Conservation (phyloP, 495 filamentous ascomycete genomes). For the Clohesyomyces aquaticus region DNA sequence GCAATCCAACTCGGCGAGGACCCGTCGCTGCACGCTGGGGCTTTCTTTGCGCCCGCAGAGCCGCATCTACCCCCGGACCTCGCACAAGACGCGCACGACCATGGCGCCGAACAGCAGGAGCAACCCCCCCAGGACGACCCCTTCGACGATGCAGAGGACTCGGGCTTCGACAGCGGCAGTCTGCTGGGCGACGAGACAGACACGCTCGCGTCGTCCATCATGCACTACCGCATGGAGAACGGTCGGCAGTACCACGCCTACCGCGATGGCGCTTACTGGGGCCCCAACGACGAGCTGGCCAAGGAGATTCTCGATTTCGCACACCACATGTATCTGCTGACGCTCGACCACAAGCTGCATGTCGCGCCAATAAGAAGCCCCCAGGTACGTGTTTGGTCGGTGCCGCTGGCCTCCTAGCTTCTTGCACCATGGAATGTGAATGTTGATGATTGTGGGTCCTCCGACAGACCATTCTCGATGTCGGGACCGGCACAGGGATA, state of each 20-base stretch:
- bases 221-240: slow-evolving; percentile 35
- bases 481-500: slow-evolving; percentile 45
- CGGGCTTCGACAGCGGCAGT: slow-evolving; percentile 34
- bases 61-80: not conserved
- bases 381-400: slow-evolving; percentile 7
- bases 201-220: slow-evolving; percentile 35
- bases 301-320: slow-evolving; percentile 46
- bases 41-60: not conserved
- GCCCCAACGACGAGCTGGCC: slow-evolving; percentile 48
- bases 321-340: slow-evolving; percentile 44
- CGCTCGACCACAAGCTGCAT: slow-evolving; percentile 41
- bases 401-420: not conserved
- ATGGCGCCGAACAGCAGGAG: not conserved
- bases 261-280: slow-evolving; percentile 38
- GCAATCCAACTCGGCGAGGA: slow-evolving; percentile 7
- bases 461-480: slow-evolving; percentile 39
- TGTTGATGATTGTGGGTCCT: not conserved
- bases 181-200: slow-evolving; percentile 34
- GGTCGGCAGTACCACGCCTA: slow-evolving; percentile 39
- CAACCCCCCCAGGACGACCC: slow-evolving; percentile 6
- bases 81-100: not conserved
- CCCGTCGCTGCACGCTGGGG: not conserved
- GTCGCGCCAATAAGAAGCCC: slow-evolving; percentile 41
- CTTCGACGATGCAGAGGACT: slow-evolving; percentile 28
- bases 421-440: not conserved